Evolutionary conservation across 202 grass and related monocot species (phyloP), one percentile per base, ranked within the genome.

Genomic region (Setaria viridis): DNA sequence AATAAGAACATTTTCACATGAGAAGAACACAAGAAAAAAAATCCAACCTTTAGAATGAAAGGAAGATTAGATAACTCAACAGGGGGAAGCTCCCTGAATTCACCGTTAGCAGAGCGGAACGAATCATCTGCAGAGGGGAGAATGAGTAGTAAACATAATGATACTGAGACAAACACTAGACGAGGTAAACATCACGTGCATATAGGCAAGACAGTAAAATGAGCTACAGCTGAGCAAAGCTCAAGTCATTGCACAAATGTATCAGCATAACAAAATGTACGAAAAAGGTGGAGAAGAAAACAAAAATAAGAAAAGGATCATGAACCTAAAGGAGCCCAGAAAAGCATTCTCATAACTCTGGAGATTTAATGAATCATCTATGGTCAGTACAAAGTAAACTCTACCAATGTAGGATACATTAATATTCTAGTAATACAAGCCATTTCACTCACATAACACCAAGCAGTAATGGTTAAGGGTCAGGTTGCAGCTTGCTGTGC

Each of bases 81-180:
- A 80, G 94, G 87, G 62, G 97, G 97, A 89, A 99, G 91, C 79
- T 97, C 94, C 82, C 97, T 94, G 66, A 97, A 83, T 75, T 99
- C 97, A 62, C 92, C 90, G 33, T 88, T 97, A 74, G 79, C 80
- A 85, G 91, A 80, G 45, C 77, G 88, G 88, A 94, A 95, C 33
- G 93, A 93, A 70, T 92, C 97, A 76, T 99, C 97, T 99, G 83
- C 73, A 87, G 43, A 80, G 11, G 62, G 76, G 70, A n/a, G 33
- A 21, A 82, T 57, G 12, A 66, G 78, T 77, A 91, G 25, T 46
- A 42, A 88, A 42, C 4, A 82, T 55, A 81, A 59, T 41, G 55
- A 29, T 66, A 48, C 13, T 29, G n/a, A 64, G 66, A 69, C 19
- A 30, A 74, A 9, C 34, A 8, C 32, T 30, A 80, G 70, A 56